Conservation (phyloP, 495 filamentous ascomycete species). For the Cercophora scortea region DNA sequence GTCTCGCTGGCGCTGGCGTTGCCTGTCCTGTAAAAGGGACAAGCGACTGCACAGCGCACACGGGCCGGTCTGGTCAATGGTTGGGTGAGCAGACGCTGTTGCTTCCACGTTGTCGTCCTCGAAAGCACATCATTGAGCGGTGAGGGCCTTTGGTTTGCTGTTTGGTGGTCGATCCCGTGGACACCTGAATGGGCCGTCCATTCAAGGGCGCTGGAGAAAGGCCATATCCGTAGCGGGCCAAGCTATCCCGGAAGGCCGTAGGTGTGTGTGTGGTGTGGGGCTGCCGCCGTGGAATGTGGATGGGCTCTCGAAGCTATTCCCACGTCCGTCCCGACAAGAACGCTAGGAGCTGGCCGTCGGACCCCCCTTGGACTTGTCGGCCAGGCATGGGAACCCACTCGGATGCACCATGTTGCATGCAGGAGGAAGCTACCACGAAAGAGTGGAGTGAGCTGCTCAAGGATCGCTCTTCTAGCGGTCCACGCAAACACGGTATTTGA, state of each 20-base stretch:
- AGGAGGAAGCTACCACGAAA: neutral
- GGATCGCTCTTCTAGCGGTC: neutral
- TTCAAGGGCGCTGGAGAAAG: neutral
- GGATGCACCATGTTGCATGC: constrained; percentile 7
- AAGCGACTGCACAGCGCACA: too few relatives aligned
- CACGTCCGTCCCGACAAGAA: constrained; percentile 5
- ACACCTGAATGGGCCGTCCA: neutral
- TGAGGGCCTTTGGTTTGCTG: constrained; percentile 4
- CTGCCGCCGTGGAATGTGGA: neutral
- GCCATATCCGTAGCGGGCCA: neutral
- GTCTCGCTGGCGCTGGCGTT: constrained; percentile 6
- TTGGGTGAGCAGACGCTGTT: constrained; percentile 12
- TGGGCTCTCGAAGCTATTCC: constrained; percentile 16
- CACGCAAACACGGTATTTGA: too few relatives aligned
- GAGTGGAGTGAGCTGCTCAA: neutral
- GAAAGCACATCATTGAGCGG: constrained; percentile 9
- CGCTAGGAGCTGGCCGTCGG: neutral
- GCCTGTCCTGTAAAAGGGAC: neutral
- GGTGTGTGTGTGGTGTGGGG: too few relatives aligned
- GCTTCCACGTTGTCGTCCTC: neutral
- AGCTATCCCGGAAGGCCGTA: neutral
- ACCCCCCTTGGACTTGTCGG: neutral
- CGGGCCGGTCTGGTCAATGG: constrained; percentile 5
- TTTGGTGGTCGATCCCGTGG: neutral
- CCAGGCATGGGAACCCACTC: constrained; percentile 4